Evolutionary conservation across 352 stramenopile genomes (phyloP).

Genomic region (Pythium sp.): DNA sequence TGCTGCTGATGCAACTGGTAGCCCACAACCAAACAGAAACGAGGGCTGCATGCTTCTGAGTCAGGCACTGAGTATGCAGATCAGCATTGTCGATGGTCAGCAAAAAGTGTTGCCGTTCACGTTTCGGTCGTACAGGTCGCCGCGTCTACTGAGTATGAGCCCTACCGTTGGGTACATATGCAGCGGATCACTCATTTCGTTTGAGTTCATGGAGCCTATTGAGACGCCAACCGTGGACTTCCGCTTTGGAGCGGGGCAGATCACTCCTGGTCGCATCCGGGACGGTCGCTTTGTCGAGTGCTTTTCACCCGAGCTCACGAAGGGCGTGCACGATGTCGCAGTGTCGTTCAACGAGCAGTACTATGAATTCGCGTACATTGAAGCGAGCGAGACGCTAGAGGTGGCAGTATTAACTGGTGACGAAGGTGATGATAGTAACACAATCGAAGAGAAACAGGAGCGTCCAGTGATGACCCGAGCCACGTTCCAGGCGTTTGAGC

Average conservation of each 20-base stretch:
- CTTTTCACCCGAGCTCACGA: slow-evolving; percentile 48
- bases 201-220: slow-evolving; percentile 58
- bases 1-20: neutral
- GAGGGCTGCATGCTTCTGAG: slow-evolving; percentile 39
- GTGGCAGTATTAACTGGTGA: neutral
- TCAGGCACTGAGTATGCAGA: slow-evolving; percentile 43
- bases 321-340: slow-evolving; percentile 39
- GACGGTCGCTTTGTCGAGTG: slow-evolving; percentile 58
- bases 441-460: neutral
- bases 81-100: slow-evolving; percentile 58
- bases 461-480: slow-evolving; percentile 9
- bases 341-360: slow-evolving; percentile 74
- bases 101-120: slow-evolving; percentile 42
- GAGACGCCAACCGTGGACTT: slow-evolving; percentile 61
- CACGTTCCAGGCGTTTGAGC: slow-evolving; percentile 48
- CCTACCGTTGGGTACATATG: slow-evolving; percentile 59
- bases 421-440: neutral
- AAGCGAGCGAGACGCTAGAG: neutral
- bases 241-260: slow-evolving; percentile 42
- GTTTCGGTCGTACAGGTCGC: slow-evolving; percentile 57
- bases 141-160: slow-evolving; percentile 47
- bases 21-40: neutral
- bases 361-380: slow-evolving; percentile 35
- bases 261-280: slow-evolving; percentile 31
- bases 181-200: slow-evolving; percentile 58